Conservation (phyloP, 2,329 filamentous ascomycete species). For the Fusarium sp. region DNA sequence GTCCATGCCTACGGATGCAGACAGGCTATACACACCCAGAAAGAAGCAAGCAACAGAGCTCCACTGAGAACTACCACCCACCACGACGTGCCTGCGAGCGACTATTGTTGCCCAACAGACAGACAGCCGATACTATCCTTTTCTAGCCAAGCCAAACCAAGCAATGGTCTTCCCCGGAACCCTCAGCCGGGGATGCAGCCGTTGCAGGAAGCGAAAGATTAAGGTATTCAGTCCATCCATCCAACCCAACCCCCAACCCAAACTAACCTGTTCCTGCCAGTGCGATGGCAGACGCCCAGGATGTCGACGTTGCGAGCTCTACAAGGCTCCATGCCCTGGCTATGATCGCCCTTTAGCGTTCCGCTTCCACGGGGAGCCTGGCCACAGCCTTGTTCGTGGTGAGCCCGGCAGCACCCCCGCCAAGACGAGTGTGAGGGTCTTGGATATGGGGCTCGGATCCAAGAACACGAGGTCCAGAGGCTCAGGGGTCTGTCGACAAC, state of each 20-base stretch:
- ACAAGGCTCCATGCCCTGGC: constrained; percentile 34
- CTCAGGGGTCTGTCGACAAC: constrained; percentile 19
- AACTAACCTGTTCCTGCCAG: constrained; percentile 7
- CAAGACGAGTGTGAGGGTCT: neutral
- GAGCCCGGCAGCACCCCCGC: neutral
- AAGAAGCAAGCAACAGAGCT: neutral
- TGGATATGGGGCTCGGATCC: neutral
- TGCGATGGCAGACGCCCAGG: constrained; percentile 34
- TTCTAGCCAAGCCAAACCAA: neutral
- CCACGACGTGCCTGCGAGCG: neutral
- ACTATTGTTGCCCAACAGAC: neutral
- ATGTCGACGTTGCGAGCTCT: constrained; percentile 36
- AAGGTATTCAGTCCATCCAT: constrained; percentile 9
- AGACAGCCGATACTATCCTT: neutral
- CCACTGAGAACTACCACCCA: constrained; percentile 3
- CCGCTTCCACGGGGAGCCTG: constrained; percentile 37
- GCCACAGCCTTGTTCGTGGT: constrained; percentile 22
- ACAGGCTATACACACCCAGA: too few relatives aligned
- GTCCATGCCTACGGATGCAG: too few relatives aligned
- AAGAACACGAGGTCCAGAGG: neutral
- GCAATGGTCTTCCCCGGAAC: constrained; percentile 34
- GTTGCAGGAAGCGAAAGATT: constrained; percentile 36
- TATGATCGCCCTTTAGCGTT: constrained; percentile 37
- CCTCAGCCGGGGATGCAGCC: constrained; percentile 31
- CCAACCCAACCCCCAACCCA: neutral